These are phyloP conservation scores for Trichoderma semiorbis DNA, from an alignment of 2,329 filamentous ascomycete genomes.

Conservation along the genomic window DNA sequence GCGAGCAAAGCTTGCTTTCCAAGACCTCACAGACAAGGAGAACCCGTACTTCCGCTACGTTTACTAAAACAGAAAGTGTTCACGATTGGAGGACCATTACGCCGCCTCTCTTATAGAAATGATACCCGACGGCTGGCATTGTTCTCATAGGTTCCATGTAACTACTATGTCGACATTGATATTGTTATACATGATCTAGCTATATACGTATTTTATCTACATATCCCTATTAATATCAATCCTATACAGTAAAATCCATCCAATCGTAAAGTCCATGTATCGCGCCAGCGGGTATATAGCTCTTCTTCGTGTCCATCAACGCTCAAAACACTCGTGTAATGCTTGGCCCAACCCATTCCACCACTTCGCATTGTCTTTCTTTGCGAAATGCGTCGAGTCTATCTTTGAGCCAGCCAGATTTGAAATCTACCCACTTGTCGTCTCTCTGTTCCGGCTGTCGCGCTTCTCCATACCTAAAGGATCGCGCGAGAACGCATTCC, in stretches of 20 bases:
- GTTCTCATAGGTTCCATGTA: background rate
- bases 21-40: slow-evolving; percentile 65
- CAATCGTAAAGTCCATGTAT: background rate
- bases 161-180: background rate
- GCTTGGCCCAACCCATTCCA: slow-evolving; percentile 34
- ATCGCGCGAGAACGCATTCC: slow-evolving; percentile 28
- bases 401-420: slow-evolving; percentile 29
- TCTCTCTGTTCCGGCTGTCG: slow-evolving; percentile 25
- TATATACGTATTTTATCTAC: background rate
- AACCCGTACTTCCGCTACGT: slow-evolving; percentile 65
- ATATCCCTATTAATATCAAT: background rate
- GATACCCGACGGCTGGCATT: background rate
- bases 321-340: slow-evolving; percentile 17
- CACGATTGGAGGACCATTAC: background rate
- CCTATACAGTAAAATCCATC: background rate
- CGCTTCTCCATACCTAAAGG: slow-evolving; percentile 28
- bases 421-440: slow-evolving; percentile 31
- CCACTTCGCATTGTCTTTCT: slow-evolving; percentile 27
- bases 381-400: slow-evolving; percentile 28
- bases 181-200: background rate
- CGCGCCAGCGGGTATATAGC: background rate
- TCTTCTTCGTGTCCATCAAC: background rate
- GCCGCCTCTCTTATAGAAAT: background rate
- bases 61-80: slow-evolving; percentile 22
- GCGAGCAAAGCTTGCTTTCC: slow-evolving; percentile 61